These are phyloP conservation scores for Microbotryomycetes sp. DNA, from an alignment of 1,284 basidiomycete genomes.

Conservation along the genomic window DNA sequence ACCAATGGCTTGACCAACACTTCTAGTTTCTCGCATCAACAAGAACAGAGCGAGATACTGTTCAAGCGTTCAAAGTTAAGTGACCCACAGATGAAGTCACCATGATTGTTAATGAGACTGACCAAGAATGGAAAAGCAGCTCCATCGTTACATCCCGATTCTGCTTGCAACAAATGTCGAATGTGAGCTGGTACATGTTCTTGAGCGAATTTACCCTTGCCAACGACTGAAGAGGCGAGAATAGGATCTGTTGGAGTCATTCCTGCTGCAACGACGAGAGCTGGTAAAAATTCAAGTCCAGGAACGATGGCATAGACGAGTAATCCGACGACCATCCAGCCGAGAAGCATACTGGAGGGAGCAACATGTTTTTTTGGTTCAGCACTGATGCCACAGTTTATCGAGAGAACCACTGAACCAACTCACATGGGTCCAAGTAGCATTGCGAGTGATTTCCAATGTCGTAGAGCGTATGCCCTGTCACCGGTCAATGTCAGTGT, in stretches of 20 bases:
- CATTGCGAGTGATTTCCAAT: conserved; percentile 84
- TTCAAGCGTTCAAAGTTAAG: too few relatives aligned
- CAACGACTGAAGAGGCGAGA: conserved; percentile 60
- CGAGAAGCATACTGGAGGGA: conserved; percentile 32
- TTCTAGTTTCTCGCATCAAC: conserved; percentile 61
- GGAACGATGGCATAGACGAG: conserved; percentile 86
- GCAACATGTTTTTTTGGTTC: not conserved
- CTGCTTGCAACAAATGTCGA: conserved; percentile 83
- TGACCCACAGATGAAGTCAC: too few relatives aligned
- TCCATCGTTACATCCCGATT: conserved; percentile 73
- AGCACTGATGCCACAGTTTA: conserved; percentile 35
- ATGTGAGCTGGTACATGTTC: conserved; percentile 97
- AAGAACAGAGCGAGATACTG: conserved; percentile 83
- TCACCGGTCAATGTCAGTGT: not conserved
- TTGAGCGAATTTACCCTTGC: conserved; percentile 89
- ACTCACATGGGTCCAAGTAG: conserved; percentile 53
- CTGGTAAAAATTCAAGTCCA: conserved; percentile 74
- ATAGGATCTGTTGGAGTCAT: conserved; percentile 92
- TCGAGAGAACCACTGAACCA: conserved; percentile 35
- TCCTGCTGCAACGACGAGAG: conserved; percentile 83
- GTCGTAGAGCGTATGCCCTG: conserved; percentile 73
- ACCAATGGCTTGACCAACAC: conserved; percentile 52
- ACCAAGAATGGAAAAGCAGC: conserved; percentile 86
- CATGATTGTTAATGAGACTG: too few relatives aligned
- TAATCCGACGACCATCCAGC: conserved; percentile 42